Evolutionary conservation across 805 yeast genomes (phyloP).

Genomic region (Candida incommunis): DNA sequence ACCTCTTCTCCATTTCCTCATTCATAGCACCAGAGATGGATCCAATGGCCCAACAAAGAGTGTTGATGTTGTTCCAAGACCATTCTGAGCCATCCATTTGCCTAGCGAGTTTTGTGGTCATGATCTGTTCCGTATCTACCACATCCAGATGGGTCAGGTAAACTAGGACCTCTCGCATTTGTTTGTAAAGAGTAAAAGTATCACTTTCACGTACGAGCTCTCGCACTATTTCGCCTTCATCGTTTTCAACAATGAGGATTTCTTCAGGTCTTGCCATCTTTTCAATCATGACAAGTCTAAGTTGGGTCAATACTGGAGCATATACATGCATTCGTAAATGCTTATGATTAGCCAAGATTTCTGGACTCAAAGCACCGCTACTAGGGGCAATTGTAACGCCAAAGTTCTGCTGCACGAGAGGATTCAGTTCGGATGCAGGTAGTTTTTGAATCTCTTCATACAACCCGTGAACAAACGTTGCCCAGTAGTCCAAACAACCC

Average conservation of each 20-base stretch:
- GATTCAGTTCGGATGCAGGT: slow-evolving; percentile 59
- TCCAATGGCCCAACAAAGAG: slow-evolving; percentile 99
- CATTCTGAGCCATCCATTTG: slow-evolving; percentile 96
- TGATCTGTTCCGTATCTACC: slow-evolving; percentile 81
- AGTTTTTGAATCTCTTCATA: slow-evolving; percentile 75
- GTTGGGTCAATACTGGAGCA: slow-evolving; percentile 58
- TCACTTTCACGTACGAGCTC: slow-evolving; percentile 95
- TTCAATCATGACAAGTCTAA: slow-evolving; percentile 88
- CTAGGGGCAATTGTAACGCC: slow-evolving; percentile 23
- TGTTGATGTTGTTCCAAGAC: slow-evolving; percentile 98
- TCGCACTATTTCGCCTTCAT: slow-evolving; percentile 97
- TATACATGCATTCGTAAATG: slow-evolving; percentile 70
- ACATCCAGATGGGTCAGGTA: slow-evolving; percentile 93
- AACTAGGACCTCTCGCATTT: slow-evolving; percentile 90
- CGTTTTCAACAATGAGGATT: slow-evolving; percentile 91
- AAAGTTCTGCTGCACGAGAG: slow-evolving; percentile 50
- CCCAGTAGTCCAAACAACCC: slow-evolving; percentile 92
- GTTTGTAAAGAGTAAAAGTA: slow-evolving; percentile 87
- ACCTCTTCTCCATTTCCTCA: slow-evolving; percentile 92
- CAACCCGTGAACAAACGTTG: slow-evolving; percentile 64
- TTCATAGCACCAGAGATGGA: slow-evolving; percentile 98
- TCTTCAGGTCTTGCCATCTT: slow-evolving; percentile 98
- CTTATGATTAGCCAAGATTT: slow-evolving; percentile 58
- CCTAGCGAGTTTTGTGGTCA: slow-evolving; percentile 80
- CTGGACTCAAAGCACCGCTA: slow-evolving; percentile 82